These are phyloP conservation scores for Cardamine chenopodiifolia DNA, from an alignment of 345 rosid genomes.

Conservation along the genomic window DNA sequence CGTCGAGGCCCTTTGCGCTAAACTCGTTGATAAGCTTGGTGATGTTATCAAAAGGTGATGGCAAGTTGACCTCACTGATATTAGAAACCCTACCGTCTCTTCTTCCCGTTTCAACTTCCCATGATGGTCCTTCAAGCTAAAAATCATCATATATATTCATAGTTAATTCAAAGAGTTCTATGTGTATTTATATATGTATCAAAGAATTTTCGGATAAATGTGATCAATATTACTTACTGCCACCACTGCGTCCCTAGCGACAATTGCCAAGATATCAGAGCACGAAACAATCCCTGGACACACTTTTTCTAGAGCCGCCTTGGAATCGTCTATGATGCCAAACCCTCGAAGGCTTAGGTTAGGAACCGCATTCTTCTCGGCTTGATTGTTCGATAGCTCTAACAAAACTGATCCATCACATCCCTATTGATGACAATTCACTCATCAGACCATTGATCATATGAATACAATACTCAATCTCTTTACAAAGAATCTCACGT, in stretches of 20 bases:
- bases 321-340: slow-evolving; percentile 58
- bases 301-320: slow-evolving; percentile 51
- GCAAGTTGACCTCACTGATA: slow-evolving; percentile 54
- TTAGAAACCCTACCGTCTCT: slow-evolving; percentile 66
- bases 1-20: slow-evolving; percentile 48
- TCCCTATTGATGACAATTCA: slow-evolving; percentile 47
- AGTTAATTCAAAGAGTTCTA: neutral
- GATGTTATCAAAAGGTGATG: slow-evolving; percentile 63
- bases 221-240: slow-evolving; percentile 43
- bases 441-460: slow-evolving; percentile 4
- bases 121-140: slow-evolving; percentile 50
- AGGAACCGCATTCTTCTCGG: slow-evolving; percentile 59
- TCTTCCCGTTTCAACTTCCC: slow-evolving; percentile 80
- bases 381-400: slow-evolving; percentile 45
- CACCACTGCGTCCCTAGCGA: slow-evolving; percentile 63
- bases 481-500: neutral
- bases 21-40: slow-evolving; percentile 48
- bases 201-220: neutral
- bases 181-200: neutral
- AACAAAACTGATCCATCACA: slow-evolving; percentile 70
- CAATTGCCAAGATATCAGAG: slow-evolving; percentile 61
- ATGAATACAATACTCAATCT: neutral
- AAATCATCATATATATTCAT: neutral
- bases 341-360: slow-evolving; percentile 56
- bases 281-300: slow-evolving; percentile 75